Percentiles rank a stretch among this genome's conserved stretches.
Evolutionary conservation across 2,329 filamentous ascomycete species (phyloP).

Genomic region (Exophiala oligosperma): DNA sequence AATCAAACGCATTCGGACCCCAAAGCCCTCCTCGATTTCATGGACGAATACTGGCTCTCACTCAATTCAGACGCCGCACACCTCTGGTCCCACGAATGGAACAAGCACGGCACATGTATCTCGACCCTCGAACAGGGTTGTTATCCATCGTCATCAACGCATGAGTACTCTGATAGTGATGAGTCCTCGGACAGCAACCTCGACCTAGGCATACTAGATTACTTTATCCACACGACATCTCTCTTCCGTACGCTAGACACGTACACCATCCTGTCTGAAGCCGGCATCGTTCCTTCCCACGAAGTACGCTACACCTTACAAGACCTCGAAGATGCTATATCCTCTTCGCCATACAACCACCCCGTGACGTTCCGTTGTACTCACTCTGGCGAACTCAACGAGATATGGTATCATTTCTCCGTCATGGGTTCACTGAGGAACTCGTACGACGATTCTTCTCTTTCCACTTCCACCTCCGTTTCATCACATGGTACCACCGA

Average conservation of each 20-base stretch:
- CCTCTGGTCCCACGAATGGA: constrained; percentile 75
- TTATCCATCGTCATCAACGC: constrained; percentile 36
- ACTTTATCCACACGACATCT: constrained; percentile 65
- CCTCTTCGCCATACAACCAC: constrained; percentile 53
- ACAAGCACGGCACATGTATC: constrained; percentile 72
- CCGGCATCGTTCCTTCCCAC: constrained; percentile 57
- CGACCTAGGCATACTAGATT: constrained; percentile 65
- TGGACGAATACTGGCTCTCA: constrained; percentile 72
- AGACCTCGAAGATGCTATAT: constrained; percentile 61
- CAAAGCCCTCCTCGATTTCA: constrained; percentile 60
- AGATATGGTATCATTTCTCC: constrained; percentile 66
- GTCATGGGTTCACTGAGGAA: constrained; percentile 47
- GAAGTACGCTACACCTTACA: constrained; percentile 59
- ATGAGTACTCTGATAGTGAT: no score
- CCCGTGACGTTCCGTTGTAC: constrained; percentile 63
- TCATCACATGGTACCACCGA: no score
- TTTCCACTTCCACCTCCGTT: no score
- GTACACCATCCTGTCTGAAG: constrained; percentile 62
- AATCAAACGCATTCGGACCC: constrained; percentile 15
- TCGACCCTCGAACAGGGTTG: constrained; percentile 65
- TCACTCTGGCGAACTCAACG: constrained; percentile 47
- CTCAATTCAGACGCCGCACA: constrained; percentile 62
- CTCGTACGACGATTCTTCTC: constrained; percentile 7
- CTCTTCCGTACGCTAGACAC: constrained; percentile 67
- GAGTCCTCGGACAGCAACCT: constrained; percentile 31